Evolutionary conservation across 768 basidiomycete genomes (phyloP), one percentile per base, ranked within the genome.

Genomic region (Amanita subjunquillea): DNA sequence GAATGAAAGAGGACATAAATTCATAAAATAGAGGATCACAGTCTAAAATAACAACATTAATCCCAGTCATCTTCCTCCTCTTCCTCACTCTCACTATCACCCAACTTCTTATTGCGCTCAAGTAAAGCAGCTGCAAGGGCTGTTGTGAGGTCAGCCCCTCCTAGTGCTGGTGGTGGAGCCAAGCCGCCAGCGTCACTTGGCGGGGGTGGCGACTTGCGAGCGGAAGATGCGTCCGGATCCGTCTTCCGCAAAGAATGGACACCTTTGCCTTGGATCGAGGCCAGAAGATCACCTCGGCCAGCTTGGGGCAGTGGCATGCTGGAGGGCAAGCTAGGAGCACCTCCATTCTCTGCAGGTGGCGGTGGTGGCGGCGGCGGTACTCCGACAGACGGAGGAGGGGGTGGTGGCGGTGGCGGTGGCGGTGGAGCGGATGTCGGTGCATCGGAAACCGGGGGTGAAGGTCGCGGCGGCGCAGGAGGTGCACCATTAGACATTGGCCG

Each of bases 71-170:
- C 82, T 39, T 84, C 83, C 32, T 85, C 83, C 0, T 83, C 83
- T 4, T 87, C 86, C 20, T 86, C 85, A 47, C 87, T 85, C 58
- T 89, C 87, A 60, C 86, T 88, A 58, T 92, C 90, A 2, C 87
- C 91, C 58, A 95, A 69, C 61, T 88, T 85, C 70, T 87, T 91
- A 63, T 89, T 95, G 58, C 93, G 71, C 63, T 85, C 80, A 59
- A 83, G 69, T 56, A 97, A 67, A 1, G 92, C 92, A 46, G 81
- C 86, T 4, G 91, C 93, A 43, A 96, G 70, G 6, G 91, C 89
- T 3, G 80, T 75, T 0, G 92, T 91, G 55, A 95, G 65, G 67
- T 93, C 85, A 0, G 77, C 85, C 9, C 85, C 89, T 10, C 72
- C 81, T 1, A 68, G 68, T 10, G 61, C 65, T 13, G 66, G 64